Base-by-base conservation (phyloP, 78 protist genomes). In the Dictyostelium brefeldianum region DNA sequence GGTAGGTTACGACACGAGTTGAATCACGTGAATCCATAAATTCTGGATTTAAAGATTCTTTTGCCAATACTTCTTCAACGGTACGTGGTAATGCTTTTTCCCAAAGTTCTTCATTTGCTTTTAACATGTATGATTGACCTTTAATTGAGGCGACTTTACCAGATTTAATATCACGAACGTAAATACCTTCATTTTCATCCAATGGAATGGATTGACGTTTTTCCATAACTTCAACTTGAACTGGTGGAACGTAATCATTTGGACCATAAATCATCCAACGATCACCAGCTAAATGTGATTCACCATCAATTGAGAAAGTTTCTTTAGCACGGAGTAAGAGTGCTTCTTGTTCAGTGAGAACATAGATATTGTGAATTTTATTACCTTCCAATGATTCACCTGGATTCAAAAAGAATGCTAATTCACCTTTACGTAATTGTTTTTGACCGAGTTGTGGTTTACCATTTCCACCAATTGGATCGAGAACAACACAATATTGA, bases 251-350 rank as follows among this genome's bases (percentile, higher is more conserved):
- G 81, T 96, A 97, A 69, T 98, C 98, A 47, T 54, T 20, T 43
- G 99, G 98, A 47, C 99, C 99, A 74, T 69, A 46, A 74, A 98
- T 81, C 98, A 97, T 95, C 99, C 99, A 98, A 82, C 94, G 95
- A 93, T 97, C 98, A 69, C 99, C 99, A 65, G 99, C 97, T 64
- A 31, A 53, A 82, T 95, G 97, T 14, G n/a, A 53, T 22, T 29
- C 64, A 75, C 65, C 57, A 20, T 75, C 65, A 51, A 96, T 97
- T 12, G 50, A 29, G 25, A 96, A 95, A 78, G 54, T 78, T 91
- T 98, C 97, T 59, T 41, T 62, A 53, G 98, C 97, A 20, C 95
- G 78, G 31, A 98, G 80, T 14, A 98, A 71, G 54, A 98, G 92
- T 14, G 98, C 98, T 90, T 98, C 98, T 80, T 98, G 98, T 54